Percentiles rank a stretch among this genome's conserved stretches.
Conservation (phyloP, 164 flowering plant genomes). For the Nelumbo lutea region DNA sequence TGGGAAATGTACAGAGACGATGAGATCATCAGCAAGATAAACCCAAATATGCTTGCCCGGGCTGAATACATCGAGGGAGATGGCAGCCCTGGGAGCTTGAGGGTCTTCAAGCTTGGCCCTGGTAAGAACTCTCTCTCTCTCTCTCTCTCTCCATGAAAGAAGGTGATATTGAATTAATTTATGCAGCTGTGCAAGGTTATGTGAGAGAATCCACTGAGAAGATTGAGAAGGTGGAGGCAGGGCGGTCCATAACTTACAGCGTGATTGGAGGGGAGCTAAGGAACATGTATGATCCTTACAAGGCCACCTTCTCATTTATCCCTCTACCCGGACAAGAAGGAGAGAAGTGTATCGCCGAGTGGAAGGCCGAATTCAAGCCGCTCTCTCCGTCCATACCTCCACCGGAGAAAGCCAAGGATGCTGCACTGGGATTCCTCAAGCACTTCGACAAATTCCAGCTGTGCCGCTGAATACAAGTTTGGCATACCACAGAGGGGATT, state of each 20-base stretch:
- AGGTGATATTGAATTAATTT: background rate
- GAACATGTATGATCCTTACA: constrained; percentile 31
- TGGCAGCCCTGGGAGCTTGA: constrained; percentile 53
- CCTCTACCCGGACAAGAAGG: constrained; percentile 17
- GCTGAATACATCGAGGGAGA: constrained; percentile 43
- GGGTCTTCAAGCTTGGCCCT: constrained; percentile 55
- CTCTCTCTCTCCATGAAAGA: constrained; percentile 1
- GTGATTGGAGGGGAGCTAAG: constrained; percentile 45
- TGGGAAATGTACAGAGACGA: constrained; percentile 61
- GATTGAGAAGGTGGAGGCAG: constrained; percentile 50
- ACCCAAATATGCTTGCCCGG: constrained; percentile 37
- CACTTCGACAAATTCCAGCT: constrained; percentile 24
- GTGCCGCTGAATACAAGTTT: background rate
- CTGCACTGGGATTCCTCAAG: constrained; percentile 32
- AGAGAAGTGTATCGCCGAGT: constrained; percentile 36
- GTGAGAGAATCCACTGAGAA: constrained; percentile 47
- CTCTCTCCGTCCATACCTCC: constrained; percentile 34
- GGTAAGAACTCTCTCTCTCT: constrained; percentile 24
- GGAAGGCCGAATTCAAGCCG: constrained; percentile 44
- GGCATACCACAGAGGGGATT: no score
- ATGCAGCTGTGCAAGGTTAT: constrained; percentile 33
- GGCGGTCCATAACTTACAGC: constrained; percentile 41
- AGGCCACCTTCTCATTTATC: constrained; percentile 23
- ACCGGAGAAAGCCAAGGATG: constrained; percentile 44
- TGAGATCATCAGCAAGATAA: constrained; percentile 36